Conservation (phyloP, 192 early-diverging fungal genomes). For the Cetraspora pellucida region DNA sequence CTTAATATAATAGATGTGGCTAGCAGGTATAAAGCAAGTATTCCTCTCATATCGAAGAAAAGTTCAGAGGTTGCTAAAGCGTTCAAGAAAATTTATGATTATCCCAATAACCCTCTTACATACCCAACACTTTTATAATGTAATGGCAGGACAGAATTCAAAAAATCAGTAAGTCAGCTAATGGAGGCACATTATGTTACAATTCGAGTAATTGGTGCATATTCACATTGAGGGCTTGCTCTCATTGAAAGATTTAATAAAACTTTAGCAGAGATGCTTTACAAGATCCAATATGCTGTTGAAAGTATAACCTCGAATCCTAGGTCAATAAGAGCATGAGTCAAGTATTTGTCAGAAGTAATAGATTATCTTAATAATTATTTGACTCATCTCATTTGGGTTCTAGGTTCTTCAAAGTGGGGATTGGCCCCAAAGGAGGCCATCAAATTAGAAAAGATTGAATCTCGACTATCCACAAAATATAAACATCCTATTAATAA, state of each 20-base stretch:
- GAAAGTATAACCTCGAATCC: background rate
- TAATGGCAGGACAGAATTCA: conserved; percentile 5
- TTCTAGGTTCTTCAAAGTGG: background rate
- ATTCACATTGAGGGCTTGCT: background rate
- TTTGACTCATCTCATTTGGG: background rate
- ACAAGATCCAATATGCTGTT: conserved; percentile 2
- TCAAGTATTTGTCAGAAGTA: conserved; percentile 6
- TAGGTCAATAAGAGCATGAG: conserved; percentile 11
- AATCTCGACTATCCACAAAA: conserved; percentile 5
- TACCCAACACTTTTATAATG: background rate
- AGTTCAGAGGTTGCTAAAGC: conserved; percentile 13
- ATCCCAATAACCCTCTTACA: background rate
- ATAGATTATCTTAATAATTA: conserved; percentile 16
- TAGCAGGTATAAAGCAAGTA: background rate
- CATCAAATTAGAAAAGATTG: background rate
- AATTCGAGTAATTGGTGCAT: background rate
- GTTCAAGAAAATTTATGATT: background rate
- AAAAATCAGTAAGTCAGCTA: background rate
- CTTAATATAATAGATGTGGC: conserved; percentile 9
- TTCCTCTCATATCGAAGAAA: background rate
- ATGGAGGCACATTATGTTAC: background rate
- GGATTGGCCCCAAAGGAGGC: background rate
- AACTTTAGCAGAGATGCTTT: background rate
- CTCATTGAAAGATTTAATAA: background rate
- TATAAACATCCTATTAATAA: background rate